Conservation (phyloP, 2,329 filamentous ascomycete genomes). For the Cercospora canescens region DNA sequence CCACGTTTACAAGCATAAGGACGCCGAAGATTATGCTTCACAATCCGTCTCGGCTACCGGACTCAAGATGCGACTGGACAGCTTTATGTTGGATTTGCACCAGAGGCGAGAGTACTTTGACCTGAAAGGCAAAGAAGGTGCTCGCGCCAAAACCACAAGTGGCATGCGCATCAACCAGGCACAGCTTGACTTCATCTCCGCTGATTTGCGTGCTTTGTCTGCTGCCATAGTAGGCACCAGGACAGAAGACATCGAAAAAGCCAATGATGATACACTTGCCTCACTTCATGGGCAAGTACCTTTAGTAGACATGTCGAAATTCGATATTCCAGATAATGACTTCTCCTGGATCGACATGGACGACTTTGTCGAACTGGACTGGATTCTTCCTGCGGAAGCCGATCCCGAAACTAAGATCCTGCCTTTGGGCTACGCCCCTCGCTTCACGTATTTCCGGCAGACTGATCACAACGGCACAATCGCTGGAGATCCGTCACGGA, state of each 20-base stretch:
- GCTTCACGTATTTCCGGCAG: constrained; percentile 95
- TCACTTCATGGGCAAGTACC: constrained; percentile 55
- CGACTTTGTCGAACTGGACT: constrained; percentile 96
- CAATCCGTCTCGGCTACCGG: constrained; percentile 85
- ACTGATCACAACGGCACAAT: constrained; percentile 86
- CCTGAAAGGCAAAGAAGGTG: constrained; percentile 66
- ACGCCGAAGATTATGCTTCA: constrained; percentile 80
- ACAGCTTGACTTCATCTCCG: constrained; percentile 86
- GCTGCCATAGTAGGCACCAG: constrained; percentile 83
- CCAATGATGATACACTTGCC: constrained; percentile 62
- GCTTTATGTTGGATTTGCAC: constrained; percentile 95
- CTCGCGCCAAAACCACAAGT: constrained; percentile 77
- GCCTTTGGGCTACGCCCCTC: constrained; percentile 87
- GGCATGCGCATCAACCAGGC: constrained; percentile 95
- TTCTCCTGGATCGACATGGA: constrained; percentile 99
- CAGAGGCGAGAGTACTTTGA: constrained; percentile 90
- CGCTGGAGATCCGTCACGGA: constrained; percentile 75
- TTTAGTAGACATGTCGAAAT: constrained; percentile 71
- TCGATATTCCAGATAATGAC: constrained; percentile 94
- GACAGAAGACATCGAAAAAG: constrained; percentile 69
- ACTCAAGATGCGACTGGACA: constrained; percentile 93
- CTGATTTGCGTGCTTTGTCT: constrained; percentile 90
- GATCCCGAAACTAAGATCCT: constrained; percentile 94
- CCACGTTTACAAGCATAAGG: constrained; percentile 98
- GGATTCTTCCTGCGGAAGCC: constrained; percentile 85